Percentiles rank a stretch among this genome's conserved stretches.
These are phyloP conservation scores for Volvox reticuliferus DNA, from an alignment of 139 green algal species.

Conservation along the genomic window DNA sequence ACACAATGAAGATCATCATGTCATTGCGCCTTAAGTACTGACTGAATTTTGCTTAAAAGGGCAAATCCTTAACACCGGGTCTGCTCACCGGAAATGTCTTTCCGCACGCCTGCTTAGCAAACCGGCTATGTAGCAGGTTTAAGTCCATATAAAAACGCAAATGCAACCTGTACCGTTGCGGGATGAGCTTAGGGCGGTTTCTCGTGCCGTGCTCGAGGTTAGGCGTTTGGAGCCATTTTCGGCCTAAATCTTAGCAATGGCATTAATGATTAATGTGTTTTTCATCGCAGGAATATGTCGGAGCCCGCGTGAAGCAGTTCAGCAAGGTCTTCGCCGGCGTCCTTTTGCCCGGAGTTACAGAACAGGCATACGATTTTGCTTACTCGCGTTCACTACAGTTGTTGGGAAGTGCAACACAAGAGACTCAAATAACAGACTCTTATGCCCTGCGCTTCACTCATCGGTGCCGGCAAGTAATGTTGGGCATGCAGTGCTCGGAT, in stretches of 20 bases:
- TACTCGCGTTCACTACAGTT: conserved; percentile 47
- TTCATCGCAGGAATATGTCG: conserved; percentile 60
- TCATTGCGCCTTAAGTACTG: no score
- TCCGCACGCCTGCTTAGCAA: not conserved
- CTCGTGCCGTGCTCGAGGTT: not conserved
- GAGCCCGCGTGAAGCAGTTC: conserved; percentile 58
- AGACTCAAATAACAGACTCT: not conserved
- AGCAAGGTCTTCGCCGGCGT: conserved; percentile 52
- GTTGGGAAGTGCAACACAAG: conserved; percentile 6
- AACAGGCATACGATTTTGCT: conserved; percentile 46
- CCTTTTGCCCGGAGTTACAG: conserved; percentile 46
- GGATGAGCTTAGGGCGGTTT: not conserved
- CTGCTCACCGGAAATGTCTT: not conserved
- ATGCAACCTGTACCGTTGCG: conserved; percentile 24
- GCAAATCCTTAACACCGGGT: no score
- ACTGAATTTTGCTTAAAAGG: no score
- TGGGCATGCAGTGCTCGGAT: not conserved
- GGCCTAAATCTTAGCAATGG: not conserved
- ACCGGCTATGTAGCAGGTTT: conserved; percentile 1
- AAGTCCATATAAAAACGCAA: not conserved
- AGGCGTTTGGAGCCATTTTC: not conserved
- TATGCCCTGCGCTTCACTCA: conserved; percentile 45
- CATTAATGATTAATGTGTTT: not conserved
- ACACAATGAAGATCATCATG: no score
- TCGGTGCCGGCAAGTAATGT: conserved; percentile 39